A percentile compares a stretch with the other conserved stretches of the same genome.
phyloP scores from a whole-genome alignment of 2,329 filamentous ascomycete genomes.

The Nemania serpens region DNA sequence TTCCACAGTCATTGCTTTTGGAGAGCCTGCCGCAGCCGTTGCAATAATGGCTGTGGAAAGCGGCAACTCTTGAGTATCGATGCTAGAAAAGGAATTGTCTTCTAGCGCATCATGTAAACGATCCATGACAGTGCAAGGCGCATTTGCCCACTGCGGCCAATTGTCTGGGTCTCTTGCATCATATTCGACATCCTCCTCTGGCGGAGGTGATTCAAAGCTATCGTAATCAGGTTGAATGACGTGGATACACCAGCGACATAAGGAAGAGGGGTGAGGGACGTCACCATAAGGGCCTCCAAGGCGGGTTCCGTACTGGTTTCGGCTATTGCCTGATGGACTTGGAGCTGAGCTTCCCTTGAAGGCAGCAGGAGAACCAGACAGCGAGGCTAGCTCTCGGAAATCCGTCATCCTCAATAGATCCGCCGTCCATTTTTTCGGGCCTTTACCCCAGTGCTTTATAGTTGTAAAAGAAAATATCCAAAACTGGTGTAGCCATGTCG shows the following conservation, averaged over 20 bases:
- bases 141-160: background rate
- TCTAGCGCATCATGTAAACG: background rate
- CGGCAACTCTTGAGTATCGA: background rate
- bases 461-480: constrained; percentile 41
- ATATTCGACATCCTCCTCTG: background rate
- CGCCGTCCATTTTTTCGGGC: constrained; percentile 36
- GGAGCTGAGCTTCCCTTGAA: background rate
- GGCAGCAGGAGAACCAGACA: background rate
- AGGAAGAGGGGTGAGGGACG: no score
- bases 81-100: constrained; percentile 1
- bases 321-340: background rate
- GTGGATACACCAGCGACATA: no score
- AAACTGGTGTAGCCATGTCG: constrained; percentile 42
- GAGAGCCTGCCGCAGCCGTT: background rate
- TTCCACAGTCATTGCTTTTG: background rate
- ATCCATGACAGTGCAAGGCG: background rate
- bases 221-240: no score
- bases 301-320: background rate
- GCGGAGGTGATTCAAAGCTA: no score
- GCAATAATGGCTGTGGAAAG: background rate
- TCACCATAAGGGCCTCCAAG: no score
- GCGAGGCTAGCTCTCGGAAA: background rate
- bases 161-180: background rate
- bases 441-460: constrained; percentile 38
- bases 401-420: constrained; percentile 6